A percentile compares a stretch with the other conserved stretches of the same genome.
Evolutionary conservation across 352 stramenopile species (phyloP).

Genomic region (Globisporangium sylvaticum): DNA sequence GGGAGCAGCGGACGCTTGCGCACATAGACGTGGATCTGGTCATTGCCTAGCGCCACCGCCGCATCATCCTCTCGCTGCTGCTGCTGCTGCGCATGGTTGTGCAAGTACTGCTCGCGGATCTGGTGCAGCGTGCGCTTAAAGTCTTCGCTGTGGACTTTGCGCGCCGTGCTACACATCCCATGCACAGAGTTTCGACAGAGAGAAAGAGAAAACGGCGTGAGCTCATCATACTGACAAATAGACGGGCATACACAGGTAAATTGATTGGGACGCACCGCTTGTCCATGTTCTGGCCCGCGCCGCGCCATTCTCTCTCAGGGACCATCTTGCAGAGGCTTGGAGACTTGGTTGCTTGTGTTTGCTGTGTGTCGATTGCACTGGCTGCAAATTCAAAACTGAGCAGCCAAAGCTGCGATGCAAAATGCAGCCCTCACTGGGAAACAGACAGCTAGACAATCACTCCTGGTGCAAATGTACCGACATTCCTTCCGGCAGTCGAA

Average conservation of each 20-base stretch:
- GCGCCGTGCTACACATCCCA: slow-evolving; percentile 38
- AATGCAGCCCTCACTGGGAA: no score
- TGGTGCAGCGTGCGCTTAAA: slow-evolving; percentile 49
- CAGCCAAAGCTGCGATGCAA: no score
- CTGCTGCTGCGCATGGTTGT: slow-evolving; percentile 16
- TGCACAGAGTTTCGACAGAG: neutral
- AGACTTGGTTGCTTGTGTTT: neutral
- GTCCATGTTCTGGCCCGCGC: slow-evolving; percentile 66
- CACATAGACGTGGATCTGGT: slow-evolving; percentile 80
- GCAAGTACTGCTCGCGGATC: slow-evolving; percentile 41
- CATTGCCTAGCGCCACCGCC: slow-evolving; percentile 21
- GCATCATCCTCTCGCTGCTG: neutral
- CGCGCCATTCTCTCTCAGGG: slow-evolving; percentile 57
- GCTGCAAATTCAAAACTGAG: slow-evolving; percentile 3
- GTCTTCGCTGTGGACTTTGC: slow-evolving; percentile 54
- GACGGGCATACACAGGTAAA: neutral
- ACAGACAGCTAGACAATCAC: no score
- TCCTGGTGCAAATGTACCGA: slow-evolving; percentile 3
- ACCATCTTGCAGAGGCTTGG: slow-evolving; percentile 33
- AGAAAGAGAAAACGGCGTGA: neutral
- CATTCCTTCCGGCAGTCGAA: neutral
- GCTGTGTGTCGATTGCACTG: neutral
- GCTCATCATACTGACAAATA: neutral
- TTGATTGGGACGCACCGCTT: slow-evolving; percentile 32
- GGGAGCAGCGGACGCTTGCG: slow-evolving; percentile 86